These are phyloP conservation scores for Coelastrella sp. DNA, from an alignment of 139 green algal genomes.

Conservation along the genomic window DNA sequence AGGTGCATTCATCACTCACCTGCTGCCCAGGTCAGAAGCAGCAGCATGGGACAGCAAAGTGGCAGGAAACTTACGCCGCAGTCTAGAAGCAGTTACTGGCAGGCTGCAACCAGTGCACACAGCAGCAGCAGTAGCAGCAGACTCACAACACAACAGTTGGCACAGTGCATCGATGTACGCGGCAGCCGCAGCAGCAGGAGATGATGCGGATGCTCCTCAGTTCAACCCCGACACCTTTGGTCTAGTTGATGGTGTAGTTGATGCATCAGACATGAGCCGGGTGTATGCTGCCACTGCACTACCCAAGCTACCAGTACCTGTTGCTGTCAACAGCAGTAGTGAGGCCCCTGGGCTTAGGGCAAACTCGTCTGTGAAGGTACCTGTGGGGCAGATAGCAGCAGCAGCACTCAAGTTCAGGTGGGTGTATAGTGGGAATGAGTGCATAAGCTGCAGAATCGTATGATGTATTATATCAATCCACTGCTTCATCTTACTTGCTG, in stretches of 20 bases:
- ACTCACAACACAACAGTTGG: background rate
- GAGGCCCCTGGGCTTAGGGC: background rate
- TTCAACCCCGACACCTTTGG: background rate
- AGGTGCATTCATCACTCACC: slow-evolving; percentile 34
- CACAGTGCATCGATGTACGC: too few species aligned
- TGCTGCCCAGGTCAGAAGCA: slow-evolving; percentile 22
- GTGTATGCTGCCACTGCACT: slow-evolving; percentile 57
- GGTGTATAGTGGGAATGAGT: background rate
- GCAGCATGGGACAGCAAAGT: slow-evolving; percentile 6
- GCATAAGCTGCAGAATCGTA: too few species aligned
- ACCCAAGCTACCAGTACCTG: slow-evolving; percentile 40
- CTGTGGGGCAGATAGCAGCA: slow-evolving; percentile 52
- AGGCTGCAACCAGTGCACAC: background rate
- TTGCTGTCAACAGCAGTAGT: slow-evolving; percentile 12
- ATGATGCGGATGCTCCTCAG: too few species aligned
- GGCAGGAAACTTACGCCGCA: background rate
- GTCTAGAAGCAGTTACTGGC: background rate
- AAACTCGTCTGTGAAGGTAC: slow-evolving; percentile 18
- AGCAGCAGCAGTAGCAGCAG: slow-evolving; percentile 23
- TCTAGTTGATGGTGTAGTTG: background rate
- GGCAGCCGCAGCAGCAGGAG: too few species aligned
- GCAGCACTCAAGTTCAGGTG: slow-evolving; percentile 58
- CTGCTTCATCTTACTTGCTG: too few species aligned
- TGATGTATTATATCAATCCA: too few species aligned
- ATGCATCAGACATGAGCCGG: slow-evolving; percentile 31